Conservation (phyloP, 2,329 filamentous ascomycete genomes). For the Trichoderma arundinaceum region DNA sequence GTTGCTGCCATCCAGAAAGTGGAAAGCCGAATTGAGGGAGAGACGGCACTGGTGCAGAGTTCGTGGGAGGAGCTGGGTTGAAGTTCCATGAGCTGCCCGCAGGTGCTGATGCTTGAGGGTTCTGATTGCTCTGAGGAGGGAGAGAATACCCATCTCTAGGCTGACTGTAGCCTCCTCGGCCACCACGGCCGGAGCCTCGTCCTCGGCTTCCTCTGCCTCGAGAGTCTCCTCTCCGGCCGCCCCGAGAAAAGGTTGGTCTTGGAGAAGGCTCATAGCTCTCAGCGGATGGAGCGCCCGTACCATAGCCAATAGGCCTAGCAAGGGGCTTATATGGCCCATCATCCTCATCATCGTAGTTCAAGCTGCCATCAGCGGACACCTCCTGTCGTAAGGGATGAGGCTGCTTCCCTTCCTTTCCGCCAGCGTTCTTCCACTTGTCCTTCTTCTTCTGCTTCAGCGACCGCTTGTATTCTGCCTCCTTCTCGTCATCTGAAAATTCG, state of each 20-base stretch:
- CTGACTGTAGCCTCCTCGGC: slow-evolving; percentile 44
- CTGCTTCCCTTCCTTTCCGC: slow-evolving; percentile 49
- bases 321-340: slow-evolving; percentile 76
- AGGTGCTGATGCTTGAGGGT: slow-evolving; percentile 38
- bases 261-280: slow-evolving; percentile 46
- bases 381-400: slow-evolving; percentile 52
- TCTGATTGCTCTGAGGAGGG: slow-evolving; percentile 46
- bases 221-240: slow-evolving; percentile 53
- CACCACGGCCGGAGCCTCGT: slow-evolving; percentile 49
- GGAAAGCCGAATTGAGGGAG: slow-evolving; percentile 51
- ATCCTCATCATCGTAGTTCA: slow-evolving; percentile 72
- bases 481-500: slow-evolving; percentile 97
- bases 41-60: slow-evolving; percentile 34
- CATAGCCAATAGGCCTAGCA: slow-evolving; percentile 68
- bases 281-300: slow-evolving; percentile 53
- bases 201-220: slow-evolving; percentile 53
- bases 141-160: slow-evolving; percentile 51
- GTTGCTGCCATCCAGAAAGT: slow-evolving; percentile 51
- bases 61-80: slow-evolving; percentile 26
- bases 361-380: slow-evolving; percentile 48
- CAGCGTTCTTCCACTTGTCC: slow-evolving; percentile 48
- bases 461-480: slow-evolving; percentile 81
- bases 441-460: slow-evolving; percentile 70
- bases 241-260: slow-evolving; percentile 44
- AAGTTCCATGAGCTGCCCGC: slow-evolving; percentile 34